These are phyloP conservation scores for Kwoniella pini DNA, from an alignment of 768 basidiomycete species.

Conservation along the genomic window DNA sequence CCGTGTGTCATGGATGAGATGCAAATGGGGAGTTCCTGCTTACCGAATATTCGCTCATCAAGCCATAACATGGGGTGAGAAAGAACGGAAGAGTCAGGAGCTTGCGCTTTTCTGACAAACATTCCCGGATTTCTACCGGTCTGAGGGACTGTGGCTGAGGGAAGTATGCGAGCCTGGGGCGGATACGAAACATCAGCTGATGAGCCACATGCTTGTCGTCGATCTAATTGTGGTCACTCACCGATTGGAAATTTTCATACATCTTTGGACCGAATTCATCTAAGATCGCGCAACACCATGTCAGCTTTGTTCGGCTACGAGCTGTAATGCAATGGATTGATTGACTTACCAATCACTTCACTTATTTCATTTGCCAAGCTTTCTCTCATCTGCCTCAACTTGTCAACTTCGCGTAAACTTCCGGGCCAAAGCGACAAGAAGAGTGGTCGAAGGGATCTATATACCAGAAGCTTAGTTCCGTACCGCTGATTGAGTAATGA, in stretches of 20 bases:
- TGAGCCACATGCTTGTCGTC: too few species aligned
- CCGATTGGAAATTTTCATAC: constrained; percentile 83
- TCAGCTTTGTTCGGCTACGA: not conserved
- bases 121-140: constrained; percentile 72
- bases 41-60: constrained; percentile 86
- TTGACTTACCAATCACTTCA: constrained; percentile 56
- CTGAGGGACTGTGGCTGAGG: constrained; percentile 80
- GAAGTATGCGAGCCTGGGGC: constrained; percentile 77
- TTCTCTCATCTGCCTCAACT: constrained; percentile 71
- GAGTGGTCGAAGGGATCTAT: constrained; percentile 83
- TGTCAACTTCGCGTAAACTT: constrained; percentile 75
- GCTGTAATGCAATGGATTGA: not conserved
- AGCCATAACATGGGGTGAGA: constrained; percentile 94
- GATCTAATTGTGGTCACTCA: too few species aligned
- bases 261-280: constrained; percentile 85
- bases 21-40: too few species aligned
- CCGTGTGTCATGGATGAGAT: too few species aligned
- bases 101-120: constrained; percentile 70
- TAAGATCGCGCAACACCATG: constrained; percentile 2
- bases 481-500: not conserved
- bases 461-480: constrained; percentile 17
- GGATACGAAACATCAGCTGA: too few species aligned
- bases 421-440: constrained; percentile 85
- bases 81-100: constrained; percentile 59
- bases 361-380: constrained; percentile 80